These are phyloP conservation scores for Marchantia polymorpha DNA, from an alignment of 225 moss, liverwort and hornwort genomes.

Conservation along the genomic window DNA sequence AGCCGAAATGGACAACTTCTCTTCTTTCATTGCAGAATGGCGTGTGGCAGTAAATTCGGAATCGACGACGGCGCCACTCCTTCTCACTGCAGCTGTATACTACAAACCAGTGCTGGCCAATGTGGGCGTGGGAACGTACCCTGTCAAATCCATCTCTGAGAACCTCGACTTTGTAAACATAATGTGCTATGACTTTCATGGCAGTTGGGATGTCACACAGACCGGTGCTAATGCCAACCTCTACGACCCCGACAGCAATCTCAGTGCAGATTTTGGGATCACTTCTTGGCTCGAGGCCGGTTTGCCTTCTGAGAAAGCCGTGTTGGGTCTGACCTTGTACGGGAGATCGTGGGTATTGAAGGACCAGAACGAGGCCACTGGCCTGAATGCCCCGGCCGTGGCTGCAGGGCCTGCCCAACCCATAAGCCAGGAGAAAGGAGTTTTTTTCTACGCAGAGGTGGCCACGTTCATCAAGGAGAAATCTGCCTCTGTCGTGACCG, in stretches of 20 bases:
- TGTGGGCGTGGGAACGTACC: slow-evolving; percentile 52
- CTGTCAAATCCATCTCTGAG: slow-evolving; percentile 51
- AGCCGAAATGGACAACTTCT: slow-evolving; percentile 51
- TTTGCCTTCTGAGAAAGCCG: slow-evolving; percentile 45
- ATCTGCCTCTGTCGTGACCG: slow-evolving; percentile 33
- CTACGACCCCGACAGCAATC: slow-evolving; percentile 44
- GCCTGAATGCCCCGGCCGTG: slow-evolving; percentile 61
- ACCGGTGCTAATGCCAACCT: slow-evolving; percentile 78
- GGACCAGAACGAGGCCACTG: slow-evolving; percentile 35
- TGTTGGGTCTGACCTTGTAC: slow-evolving; percentile 71
- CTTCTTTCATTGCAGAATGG: slow-evolving; percentile 51
- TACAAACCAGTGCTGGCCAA: slow-evolving; percentile 22
- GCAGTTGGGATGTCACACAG: slow-evolving; percentile 46
- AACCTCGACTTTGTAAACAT: slow-evolving; percentile 72
- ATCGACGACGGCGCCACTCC: slow-evolving; percentile 35
- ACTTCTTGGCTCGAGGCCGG: slow-evolving; percentile 73
- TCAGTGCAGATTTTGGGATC: slow-evolving; percentile 62
- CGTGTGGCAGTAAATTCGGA: slow-evolving; percentile 48
- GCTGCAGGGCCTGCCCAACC: slow-evolving; percentile 45
- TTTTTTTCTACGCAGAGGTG: slow-evolving; percentile 44
- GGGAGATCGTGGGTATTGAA: slow-evolving; percentile 64
- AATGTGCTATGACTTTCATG: slow-evolving; percentile 51
- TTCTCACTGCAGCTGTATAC: slow-evolving; percentile 70
- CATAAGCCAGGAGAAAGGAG: slow-evolving; percentile 14
- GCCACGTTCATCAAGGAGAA: slow-evolving; percentile 21